Evolutionary conservation across 169 alveolate genomes (phyloP), one percentile per base, ranked within the genome.

Genomic region (Eimeria tenella): DNA sequence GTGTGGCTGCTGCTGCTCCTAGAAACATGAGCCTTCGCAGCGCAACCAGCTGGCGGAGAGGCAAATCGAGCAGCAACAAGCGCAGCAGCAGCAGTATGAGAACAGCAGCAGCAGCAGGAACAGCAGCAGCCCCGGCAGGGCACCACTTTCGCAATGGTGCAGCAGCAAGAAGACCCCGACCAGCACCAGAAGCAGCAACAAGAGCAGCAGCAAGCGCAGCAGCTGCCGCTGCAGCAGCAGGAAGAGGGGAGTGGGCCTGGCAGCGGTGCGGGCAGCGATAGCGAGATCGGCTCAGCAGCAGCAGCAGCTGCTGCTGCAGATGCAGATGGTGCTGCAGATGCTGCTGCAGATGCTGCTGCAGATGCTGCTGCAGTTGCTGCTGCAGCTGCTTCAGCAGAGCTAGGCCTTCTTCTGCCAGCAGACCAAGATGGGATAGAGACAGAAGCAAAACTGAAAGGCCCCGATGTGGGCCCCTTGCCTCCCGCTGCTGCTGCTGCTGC

Each of bases 181-280:
- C 74, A 65, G 74, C 74, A 65, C 11, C 17, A 11, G 4, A 21
- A 65, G 74, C 74, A 65, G 74, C 74, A 65, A 31, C 74, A 65
- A 65, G 49, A 65, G 74, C 23, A 31, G 42, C 42, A 31, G 42
- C 42, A 31, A 2, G 3, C 0, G 42, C 42, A 31, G 42, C 42
- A 31, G 42, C 42, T 1, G 17, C 21, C 2, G 42, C 42, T 31
- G 25, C 42, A 65, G 74, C 74, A 65, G 74, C 74, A 19, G 74
- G 42, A 31, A 0, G 42, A 31, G 42, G 42, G 42, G 0, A 0
- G 42, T 31, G 42, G 42, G 17, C 17, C 74, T 65, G 21, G 21
- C 74, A 10, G 74, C 21, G 31, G 74, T 5, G 23, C 11, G 49
- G 21, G 74, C 74, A 65, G 23, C 74, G 23, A 11, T 65, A 31